Evolutionary conservation across 805 yeast genomes (phyloP), one percentile per base, ranked within the genome.

Genomic region (Priceomyces fermenticarens): DNA sequence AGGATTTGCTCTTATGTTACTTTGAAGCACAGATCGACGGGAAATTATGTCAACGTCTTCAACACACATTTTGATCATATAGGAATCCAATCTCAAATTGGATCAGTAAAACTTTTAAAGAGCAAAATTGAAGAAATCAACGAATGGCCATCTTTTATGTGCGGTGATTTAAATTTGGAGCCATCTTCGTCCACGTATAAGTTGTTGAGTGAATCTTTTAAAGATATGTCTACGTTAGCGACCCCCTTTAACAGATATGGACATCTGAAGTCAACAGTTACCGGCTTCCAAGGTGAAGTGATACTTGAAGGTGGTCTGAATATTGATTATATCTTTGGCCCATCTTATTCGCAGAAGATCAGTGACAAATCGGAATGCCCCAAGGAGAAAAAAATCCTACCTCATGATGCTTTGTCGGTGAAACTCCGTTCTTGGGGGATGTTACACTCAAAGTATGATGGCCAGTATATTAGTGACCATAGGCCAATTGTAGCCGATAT

Each of bases 241-340:
- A 55, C 57, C 20, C 38, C 51, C 1, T 41, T 47, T 4, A 53
- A 47, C 35, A 45, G 47, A 20, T 78, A 77, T 47, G 82, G 81
- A 0, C 65, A 63, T 43, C 27, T 30, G 16, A 44, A 47, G 16
- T 46, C 62, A 15, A 77, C 82, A 0, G 75, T 66, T 44, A 75
- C 81, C 0, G 81, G 81, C 3, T 78, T 77, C 46, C 62, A 64
- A 42, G 55, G 49, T 10, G 42, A 39, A 12, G 39, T 39, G n/a
- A 52, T 47, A 10, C 31, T 54, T 34, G 63, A 60, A 43, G 54
- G 47, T 27, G 44, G 44, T 12, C 43, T 53, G 16, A 63, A 62
- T 28, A 74, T 73, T 35, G 79, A 74, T 49, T 73, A 71, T 43
- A 64, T 74, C 17, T 73, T 75, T 74, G 58, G 67, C 2, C 67